phyloP scores from a whole-genome alignment of 495 filamentous ascomycete species.

The Ramalina peruviana region DNA sequence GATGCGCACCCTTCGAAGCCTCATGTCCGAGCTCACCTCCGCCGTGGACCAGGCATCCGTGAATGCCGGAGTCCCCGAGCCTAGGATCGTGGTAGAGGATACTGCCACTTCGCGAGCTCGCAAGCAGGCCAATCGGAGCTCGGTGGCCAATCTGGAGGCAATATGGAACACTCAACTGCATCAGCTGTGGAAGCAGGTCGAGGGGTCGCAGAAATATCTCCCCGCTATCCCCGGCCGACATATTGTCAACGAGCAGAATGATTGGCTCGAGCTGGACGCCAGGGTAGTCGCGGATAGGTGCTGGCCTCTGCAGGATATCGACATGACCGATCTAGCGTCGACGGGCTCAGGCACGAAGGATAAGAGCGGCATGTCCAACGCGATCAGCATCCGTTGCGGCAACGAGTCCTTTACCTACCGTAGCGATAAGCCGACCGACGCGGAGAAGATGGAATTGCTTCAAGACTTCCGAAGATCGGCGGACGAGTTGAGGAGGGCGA shows the following conservation, averaged over 20 bases:
- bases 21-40: slow-evolving; percentile 81
- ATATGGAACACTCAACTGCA: slow-evolving; percentile 79
- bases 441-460: slow-evolving; percentile 66
- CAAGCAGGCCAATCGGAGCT: slow-evolving; percentile 36
- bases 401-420: slow-evolving; percentile 88
- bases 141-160: slow-evolving; percentile 83
- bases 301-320: slow-evolving; percentile 87
- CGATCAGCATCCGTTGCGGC: slow-evolving; percentile 81
- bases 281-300: slow-evolving; percentile 87
- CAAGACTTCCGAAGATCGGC: slow-evolving; percentile 81
- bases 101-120: slow-evolving; percentile 26
- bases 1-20: slow-evolving; percentile 74
- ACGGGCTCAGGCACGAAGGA: slow-evolving; percentile 40
- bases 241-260: slow-evolving; percentile 73
- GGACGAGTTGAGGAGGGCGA: slow-evolving; percentile 72
- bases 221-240: slow-evolving; percentile 84
- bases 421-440: slow-evolving; percentile 56
- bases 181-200: slow-evolving; percentile 84
- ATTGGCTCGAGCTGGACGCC: slow-evolving; percentile 91
- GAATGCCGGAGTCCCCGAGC: slow-evolving; percentile 22
- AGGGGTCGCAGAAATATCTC: slow-evolving; percentile 92
- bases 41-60: slow-evolving; percentile 58
- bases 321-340: slow-evolving; percentile 74
- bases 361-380: slow-evolving; percentile 57
- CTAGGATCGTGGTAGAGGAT: slow-evolving; percentile 23